These are phyloP conservation scores for Pterula multifida DNA, from an alignment of 1,284 basidiomycete species.

Conservation along the genomic window DNA sequence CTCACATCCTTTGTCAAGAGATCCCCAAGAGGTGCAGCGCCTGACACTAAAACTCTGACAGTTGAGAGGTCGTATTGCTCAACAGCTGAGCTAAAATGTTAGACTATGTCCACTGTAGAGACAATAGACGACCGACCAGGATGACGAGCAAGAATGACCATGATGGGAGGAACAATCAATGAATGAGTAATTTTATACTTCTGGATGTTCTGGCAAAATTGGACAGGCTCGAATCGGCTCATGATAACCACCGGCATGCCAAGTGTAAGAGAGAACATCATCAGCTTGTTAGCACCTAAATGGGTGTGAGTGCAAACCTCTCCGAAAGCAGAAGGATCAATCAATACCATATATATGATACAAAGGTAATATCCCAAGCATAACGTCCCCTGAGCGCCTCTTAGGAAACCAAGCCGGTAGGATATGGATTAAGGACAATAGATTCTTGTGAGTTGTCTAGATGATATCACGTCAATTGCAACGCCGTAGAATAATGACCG, in stretches of 20 bases:
- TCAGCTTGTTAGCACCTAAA: slow-evolving; percentile 38
- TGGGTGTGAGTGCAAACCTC: background rate
- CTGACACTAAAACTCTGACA: slow-evolving; percentile 53
- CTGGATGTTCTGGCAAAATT: slow-evolving; percentile 57
- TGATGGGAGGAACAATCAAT: slow-evolving; percentile 77
- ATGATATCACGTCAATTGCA: slow-evolving; percentile 15
- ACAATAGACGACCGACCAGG: slow-evolving; percentile 15
- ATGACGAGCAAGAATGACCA: slow-evolving; percentile 61
- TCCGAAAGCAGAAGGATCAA: slow-evolving; percentile 6
- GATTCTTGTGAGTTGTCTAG: slow-evolving; percentile 33
- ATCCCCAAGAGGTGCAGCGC: slow-evolving; percentile 73
- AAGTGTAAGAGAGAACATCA: slow-evolving; percentile 47
- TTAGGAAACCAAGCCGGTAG: slow-evolving; percentile 17
- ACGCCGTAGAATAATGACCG: background rate
- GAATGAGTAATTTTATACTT: slow-evolving; percentile 50
- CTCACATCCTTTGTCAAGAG: slow-evolving; percentile 43
- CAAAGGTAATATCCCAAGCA: slow-evolving; percentile 36
- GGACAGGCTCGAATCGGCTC: slow-evolving; percentile 61
- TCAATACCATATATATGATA: slow-evolving; percentile 38
- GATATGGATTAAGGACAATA: slow-evolving; percentile 25
- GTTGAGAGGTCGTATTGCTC: slow-evolving; percentile 59
- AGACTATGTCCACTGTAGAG: background rate
- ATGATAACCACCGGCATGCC: slow-evolving; percentile 59
- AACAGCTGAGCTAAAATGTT: slow-evolving; percentile 26
- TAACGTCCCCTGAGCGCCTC: slow-evolving; percentile 18